Conservation (phyloP, 176 grass and related monocot genomes). For the Aegilops sharonensis region DNA sequence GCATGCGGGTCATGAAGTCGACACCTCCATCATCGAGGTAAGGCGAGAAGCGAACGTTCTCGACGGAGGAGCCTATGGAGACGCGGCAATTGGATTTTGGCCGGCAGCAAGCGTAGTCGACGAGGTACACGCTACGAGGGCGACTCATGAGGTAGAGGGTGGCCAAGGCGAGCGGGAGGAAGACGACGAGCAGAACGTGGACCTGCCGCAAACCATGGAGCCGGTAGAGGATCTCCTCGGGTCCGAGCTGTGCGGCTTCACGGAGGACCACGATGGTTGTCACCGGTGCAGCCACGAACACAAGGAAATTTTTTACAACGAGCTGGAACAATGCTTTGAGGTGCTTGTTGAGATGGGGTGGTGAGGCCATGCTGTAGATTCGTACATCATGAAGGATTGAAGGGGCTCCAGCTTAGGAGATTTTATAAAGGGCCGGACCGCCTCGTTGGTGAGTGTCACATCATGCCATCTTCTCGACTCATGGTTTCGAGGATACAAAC, state of each 20-base stretch:
- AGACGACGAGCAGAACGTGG: background rate
- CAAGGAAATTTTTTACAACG: background rate
- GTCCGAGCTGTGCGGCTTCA: background rate
- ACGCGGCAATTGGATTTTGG: background rate
- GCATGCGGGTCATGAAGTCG: slow-evolving; percentile 12
- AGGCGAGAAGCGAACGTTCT: background rate
- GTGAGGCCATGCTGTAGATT: background rate
- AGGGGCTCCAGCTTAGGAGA: background rate
- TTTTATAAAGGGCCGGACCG: background rate
- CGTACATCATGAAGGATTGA: background rate
- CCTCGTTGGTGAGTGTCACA: too few relatives aligned
- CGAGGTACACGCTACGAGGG: slow-evolving; percentile 32
- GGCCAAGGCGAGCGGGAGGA: background rate
- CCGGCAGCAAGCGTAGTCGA: slow-evolving; percentile 38
- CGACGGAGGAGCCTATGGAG: background rate
- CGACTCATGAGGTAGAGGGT: background rate
- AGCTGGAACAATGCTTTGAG: background rate
- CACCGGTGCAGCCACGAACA: background rate
- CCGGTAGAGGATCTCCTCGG: background rate
- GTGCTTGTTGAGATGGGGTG: background rate
- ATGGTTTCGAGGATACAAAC: background rate
- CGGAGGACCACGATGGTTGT: background rate
- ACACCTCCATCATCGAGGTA: background rate
- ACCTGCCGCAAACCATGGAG: background rate
- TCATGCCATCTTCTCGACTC: background rate